Evolutionary conservation across 2,329 filamentous ascomycete genomes (phyloP), one percentile per base, ranked within the genome.

Genomic region (Ophiosphaerella korrae): DNA sequence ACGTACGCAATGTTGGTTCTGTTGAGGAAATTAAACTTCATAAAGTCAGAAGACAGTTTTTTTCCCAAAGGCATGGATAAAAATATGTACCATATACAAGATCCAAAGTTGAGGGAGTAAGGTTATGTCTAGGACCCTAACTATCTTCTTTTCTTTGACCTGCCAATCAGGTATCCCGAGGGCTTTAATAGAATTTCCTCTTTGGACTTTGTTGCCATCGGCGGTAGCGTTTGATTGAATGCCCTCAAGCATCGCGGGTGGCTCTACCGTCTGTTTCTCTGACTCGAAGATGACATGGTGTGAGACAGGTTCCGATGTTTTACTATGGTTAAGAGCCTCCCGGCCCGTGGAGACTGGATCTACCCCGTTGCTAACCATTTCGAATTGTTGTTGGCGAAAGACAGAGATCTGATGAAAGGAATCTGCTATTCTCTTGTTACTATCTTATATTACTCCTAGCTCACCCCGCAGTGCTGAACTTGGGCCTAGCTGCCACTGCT

Each of bases 141-240:
- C 48, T 3, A 55, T 18, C 36, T 48, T 40, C 26, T 50, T 55
- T 37, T 55, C 45, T 34, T 50, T 49, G 5, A 36, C 45, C 31
- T 55, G 32, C 48, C 52, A 58, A 31, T 55, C 52, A 7, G 53
- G 42, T 18, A 58, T 58, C 12, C 52, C 55, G 2, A 58, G 52
- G 5, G 52, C 39, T 32, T 43, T 52, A 6, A 58, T 32, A 0
- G 32, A 29, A 16, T 43, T 37, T n/a, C 31, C 40, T 38, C 21
- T 41, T 16, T 38, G 32, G 18, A 24, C 31, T 31, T 55, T 43
- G 26, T 41, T 42, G 6, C 18, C 35, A 16, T 33, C 36, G 3
- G 33, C 23, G 6, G 42, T 45, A 11, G 18, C 40, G 32, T 50
- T 50, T 31, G 48, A 33, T 21, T n/a, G 36, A 12, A 50, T 36